Evolutionary conservation across 495 filamentous ascomycete genomes (phyloP), one percentile per base, ranked within the genome.

Genomic region (Tetracladium setigerum): DNA sequence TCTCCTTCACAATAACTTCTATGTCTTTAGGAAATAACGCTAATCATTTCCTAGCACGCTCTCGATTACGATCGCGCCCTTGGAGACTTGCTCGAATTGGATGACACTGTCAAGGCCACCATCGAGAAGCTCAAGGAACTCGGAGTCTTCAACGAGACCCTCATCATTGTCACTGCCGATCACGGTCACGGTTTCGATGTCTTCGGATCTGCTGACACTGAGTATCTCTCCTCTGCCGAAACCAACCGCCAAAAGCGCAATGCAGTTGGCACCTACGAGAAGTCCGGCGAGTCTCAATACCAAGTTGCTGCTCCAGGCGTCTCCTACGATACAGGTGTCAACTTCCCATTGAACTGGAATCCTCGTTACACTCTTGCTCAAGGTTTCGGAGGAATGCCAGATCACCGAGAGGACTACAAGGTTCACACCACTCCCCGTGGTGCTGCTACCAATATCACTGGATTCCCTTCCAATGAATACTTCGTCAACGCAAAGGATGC

Each of bases 101-200:
- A 87, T 58, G 82, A 87, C 61, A 84, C 83, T 9, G 67, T 88
- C 41, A 76, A 76, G 36, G 79, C 79, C 5, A 83, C 82, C 3
- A 71, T 87, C 22, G 72, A 64, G 14, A 76, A 79, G 49, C 76
- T 88, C 38, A 71, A 74, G 48, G 53, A 59, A 5, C 58, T 82
- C 1, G 71, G 72, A 36, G 62, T 71, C 17, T 64, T 83, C 3
- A 76, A 87, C 12, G 74, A 83, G 30, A 88, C 84, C 0, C 65
- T 86, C 1, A 70, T 88, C 48, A 52, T 88, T 33, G 81, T 88
- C 27, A 85, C 82, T 9, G 82, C 84, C 5, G 84, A 88, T 60
- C 84, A 88, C 65, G 84, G 84, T 31, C 83, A 87, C 66, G 84
- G 84, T 43, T 87, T 87, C 53, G 82, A 83, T 51, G 76, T 79